A percentile compares a stretch with the other conserved stretches of the same genome.
Evolutionary conservation across 129 eudicot species (phyloP).

Genomic region (Tagetes erecta): DNA sequence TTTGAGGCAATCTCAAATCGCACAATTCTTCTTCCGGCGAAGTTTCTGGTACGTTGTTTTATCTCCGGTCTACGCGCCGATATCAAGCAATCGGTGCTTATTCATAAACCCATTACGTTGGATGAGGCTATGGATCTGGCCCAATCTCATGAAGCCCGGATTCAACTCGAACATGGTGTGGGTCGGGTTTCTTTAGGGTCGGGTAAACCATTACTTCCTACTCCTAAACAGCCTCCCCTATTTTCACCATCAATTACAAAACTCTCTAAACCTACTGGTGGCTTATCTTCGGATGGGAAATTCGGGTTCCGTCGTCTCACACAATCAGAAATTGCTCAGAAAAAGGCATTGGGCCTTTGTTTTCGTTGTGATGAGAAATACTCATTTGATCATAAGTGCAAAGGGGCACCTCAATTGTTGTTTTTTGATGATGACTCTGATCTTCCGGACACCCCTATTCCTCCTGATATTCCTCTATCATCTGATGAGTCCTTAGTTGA

Average conservation of each 20-base stretch:
- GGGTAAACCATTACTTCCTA: background rate
- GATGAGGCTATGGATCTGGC: background rate
- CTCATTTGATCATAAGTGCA: no score
- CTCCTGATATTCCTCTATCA: no score
- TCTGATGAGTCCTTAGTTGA: background rate
- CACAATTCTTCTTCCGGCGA: background rate
- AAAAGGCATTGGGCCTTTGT: no score
- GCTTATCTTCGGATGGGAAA: no score
- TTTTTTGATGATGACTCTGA: no score
- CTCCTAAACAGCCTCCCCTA: background rate
- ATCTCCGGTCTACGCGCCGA: background rate
- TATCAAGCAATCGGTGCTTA: background rate
- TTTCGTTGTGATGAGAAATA: no score
- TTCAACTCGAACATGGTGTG: background rate
- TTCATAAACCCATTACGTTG: background rate
- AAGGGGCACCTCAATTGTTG: no score
- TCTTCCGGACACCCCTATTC: no score
- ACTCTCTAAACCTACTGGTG: no score
- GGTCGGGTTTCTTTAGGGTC: background rate
- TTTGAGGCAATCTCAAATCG: background rate
- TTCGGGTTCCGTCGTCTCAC: no score
- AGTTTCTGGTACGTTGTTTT: background rate
- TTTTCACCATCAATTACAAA: background rate
- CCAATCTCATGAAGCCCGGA: background rate
- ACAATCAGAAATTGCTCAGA: no score